Evolutionary conservation across 108 stramenopile genomes (phyloP).

Genomic region (Skeletonema grethae): DNA sequence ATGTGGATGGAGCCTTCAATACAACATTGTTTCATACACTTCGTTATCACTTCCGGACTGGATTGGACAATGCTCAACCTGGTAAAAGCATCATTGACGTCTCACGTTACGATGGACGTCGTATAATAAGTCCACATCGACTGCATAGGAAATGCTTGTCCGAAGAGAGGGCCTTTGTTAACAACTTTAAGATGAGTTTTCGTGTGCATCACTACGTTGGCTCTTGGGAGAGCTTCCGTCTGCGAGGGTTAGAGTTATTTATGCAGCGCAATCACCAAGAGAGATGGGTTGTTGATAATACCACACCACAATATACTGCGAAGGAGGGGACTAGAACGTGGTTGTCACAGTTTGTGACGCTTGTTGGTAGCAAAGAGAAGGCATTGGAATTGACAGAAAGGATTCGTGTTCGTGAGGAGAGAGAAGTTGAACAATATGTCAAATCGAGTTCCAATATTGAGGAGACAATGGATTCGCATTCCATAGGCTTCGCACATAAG

Average conservation of each 20-base stretch:
- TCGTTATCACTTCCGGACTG: constrained; percentile 6
- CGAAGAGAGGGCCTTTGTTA: neutral
- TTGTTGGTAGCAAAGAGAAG: constrained; percentile 16
- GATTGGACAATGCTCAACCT: neutral
- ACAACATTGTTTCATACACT: constrained; percentile 15
- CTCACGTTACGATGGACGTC: constrained; percentile 8
- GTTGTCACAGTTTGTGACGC: constrained; percentile 12
- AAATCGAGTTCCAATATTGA: too few relatives aligned
- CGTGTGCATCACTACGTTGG: neutral
- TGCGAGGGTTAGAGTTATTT: neutral
- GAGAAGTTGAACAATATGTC: neutral
- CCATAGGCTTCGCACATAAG: too few relatives aligned
- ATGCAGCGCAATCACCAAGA: neutral
- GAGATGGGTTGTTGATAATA: neutral
- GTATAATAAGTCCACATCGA: constrained; percentile 9
- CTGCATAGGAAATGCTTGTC: neutral
- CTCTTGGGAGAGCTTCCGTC: constrained; percentile 13
- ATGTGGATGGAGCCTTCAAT: constrained; percentile 5
- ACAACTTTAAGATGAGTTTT: constrained; percentile 4
- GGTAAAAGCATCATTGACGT: constrained; percentile 13
- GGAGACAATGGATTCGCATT: too few relatives aligned
- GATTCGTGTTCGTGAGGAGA: constrained; percentile 7
- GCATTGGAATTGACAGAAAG: constrained; percentile 5
- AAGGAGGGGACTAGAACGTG: constrained; percentile 4
- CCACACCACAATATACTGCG: neutral